Evolutionary conservation across 1,284 basidiomycete species (phyloP), one percentile per base, ranked within the genome.

Genomic region (Austropuccinia psidii): DNA sequence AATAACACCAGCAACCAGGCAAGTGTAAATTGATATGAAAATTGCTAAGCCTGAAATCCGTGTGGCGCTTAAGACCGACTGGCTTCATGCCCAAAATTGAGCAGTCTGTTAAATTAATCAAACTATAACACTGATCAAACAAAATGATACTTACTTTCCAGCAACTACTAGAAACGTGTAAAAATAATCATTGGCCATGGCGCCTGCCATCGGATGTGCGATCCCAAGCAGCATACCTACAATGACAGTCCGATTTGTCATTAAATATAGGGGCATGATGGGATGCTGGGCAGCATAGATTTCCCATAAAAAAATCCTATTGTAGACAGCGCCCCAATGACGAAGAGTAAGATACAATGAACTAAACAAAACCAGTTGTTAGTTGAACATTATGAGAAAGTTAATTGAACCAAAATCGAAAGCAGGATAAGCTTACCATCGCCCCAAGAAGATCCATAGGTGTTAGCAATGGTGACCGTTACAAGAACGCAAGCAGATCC

Each of bases 401-500:
- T 19, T 33, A 7, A 41, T 31, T 31, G 33, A 17, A 35, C 17
- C 27, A 11, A 17, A 41, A 35, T 21, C 21, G 33, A 41, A 24
- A 13, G 43, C 43, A 47, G 47, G 52, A 31, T n/a, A 24, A 5
- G 73, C 75, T 29, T 13, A 66, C 75, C 73, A 54, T 80, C 80
- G 7, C 74, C 76, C 81, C 81, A 82, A 9, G 75, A 72, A 15
- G 78, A 76, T 11, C 77, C 79, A 37, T 77, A 76, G 1, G 77
- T 77, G 64, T 81, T 80, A 39, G 81, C 81, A 35, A 80, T 75
- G 0, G 81, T 82, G 75, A 82, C 78, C 9, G 79, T 80, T 37
- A 80, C 76, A 47, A 81, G 77, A 58, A 81, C 77, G 62, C 81
- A 76, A 15, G 80, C 80, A 39, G 78, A 77, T 6, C 81, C 81